phyloP scores from a whole-genome alignment of 306 rosid genomes.

The Cicer judaicum region DNA sequence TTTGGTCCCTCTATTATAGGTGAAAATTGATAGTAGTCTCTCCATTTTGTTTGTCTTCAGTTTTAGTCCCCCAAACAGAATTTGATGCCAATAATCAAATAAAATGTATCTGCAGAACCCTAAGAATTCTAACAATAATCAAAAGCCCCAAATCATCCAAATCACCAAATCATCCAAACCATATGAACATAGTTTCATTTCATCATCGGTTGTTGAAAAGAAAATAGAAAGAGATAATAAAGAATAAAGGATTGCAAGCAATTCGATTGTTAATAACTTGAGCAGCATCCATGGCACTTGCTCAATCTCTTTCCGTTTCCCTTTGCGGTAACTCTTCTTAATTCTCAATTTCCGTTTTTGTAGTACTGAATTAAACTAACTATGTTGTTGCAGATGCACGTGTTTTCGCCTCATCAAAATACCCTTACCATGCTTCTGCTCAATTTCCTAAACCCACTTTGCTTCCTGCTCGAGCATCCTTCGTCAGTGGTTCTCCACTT shows the following conservation, averaged over 20 bases:
- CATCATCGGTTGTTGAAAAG: neutral
- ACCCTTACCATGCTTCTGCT: constrained; percentile 35
- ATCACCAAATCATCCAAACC: too few species aligned
- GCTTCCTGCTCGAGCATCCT: constrained; percentile 51
- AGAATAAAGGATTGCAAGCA: neutral
- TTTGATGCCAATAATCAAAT: too few species aligned
- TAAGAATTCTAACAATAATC: too few species aligned
- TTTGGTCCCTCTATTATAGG: too few species aligned
- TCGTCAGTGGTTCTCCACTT: constrained; percentile 71
- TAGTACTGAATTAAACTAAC: neutral
- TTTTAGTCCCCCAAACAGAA: too few species aligned
- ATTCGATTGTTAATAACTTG: neutral
- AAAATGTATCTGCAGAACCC: too few species aligned
- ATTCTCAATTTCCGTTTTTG: neutral
- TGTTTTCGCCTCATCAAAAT: constrained; percentile 52
- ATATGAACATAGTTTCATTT: constrained; percentile 14
- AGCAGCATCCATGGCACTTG: constrained; percentile 48
- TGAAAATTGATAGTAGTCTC: too few species aligned
- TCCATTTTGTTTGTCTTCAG: too few species aligned
- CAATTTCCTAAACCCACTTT: constrained; percentile 47
- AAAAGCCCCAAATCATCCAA: too few species aligned
- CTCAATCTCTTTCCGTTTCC: constrained; percentile 69
- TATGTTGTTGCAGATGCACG: constrained; percentile 48
- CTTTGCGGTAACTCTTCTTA: constrained; percentile 39
- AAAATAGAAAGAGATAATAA: constrained; percentile 39